Conservation (phyloP, 164 flowering plant species). For the Macadamia tetraphylla region DNA sequence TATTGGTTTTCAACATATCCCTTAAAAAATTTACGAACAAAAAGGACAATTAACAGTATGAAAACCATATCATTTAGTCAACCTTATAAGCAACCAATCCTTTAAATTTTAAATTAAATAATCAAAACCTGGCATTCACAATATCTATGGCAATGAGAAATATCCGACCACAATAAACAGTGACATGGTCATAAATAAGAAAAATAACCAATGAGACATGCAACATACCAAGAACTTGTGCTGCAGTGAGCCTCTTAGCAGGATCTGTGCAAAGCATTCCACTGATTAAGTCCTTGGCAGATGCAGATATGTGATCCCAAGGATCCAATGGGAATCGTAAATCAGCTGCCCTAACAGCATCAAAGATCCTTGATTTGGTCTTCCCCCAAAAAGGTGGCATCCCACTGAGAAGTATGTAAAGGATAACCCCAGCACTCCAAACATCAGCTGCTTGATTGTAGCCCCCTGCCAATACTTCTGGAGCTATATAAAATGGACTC, state of each 20-base stretch:
- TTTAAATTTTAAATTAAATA: neutral
- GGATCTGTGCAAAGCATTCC: constrained; percentile 75
- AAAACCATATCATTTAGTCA: no score
- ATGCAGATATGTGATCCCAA: constrained; percentile 56
- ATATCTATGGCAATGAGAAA: neutral
- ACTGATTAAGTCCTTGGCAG: constrained; percentile 61
- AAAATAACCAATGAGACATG: neutral
- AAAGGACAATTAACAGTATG: no score
- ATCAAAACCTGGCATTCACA: neutral
- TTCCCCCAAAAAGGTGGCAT: constrained; percentile 87
- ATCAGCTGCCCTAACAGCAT: constrained; percentile 76
- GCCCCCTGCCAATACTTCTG: constrained; percentile 72
- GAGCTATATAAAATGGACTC: constrained; percentile 83
- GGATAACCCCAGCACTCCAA: constrained; percentile 86
- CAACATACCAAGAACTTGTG: constrained; percentile 68
- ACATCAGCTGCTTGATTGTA: constrained; percentile 78
- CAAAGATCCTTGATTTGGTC: constrained; percentile 71
- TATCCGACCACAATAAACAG: neutral
- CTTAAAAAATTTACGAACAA: no score
- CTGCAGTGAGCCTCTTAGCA: constrained; percentile 54
- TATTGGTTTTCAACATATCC: no score
- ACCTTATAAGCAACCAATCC: neutral
- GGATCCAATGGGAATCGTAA: constrained; percentile 58
- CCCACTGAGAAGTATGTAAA: constrained; percentile 79
- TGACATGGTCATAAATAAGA: no score